A percentile compares a stretch with the other conserved stretches of the same genome.
Conservation (phyloP, 306 rosid species). For the Begonia masoniana region DNA sequence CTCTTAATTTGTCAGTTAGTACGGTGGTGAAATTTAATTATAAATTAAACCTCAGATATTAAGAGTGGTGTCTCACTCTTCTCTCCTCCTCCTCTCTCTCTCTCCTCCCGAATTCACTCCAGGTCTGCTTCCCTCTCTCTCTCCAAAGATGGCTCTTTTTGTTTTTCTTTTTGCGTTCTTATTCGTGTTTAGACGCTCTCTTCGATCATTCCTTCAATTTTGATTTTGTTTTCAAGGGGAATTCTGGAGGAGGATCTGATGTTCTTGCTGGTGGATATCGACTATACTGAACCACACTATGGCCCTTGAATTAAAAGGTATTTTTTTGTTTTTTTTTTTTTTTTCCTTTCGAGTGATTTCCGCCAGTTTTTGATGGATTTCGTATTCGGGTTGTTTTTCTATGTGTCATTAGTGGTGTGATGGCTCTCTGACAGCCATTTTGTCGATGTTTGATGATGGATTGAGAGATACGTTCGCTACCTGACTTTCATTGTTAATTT, state of each 20-base stretch:
- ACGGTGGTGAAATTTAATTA: no score
- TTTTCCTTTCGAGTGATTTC: no score
- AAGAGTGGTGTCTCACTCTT: no score
- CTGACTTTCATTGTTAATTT: conserved; percentile 11
- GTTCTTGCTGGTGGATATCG: conserved; percentile 76
- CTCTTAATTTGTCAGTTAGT: no score
- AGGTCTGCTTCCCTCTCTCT: background rate
- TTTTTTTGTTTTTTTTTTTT: background rate
- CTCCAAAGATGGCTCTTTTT: background rate
- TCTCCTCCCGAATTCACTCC: background rate
- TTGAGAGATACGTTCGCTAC: background rate
- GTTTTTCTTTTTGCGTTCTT: background rate
- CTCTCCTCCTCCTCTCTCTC: background rate
- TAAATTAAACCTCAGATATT: no score
- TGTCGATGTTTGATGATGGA: no score
- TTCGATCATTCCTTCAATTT: background rate
- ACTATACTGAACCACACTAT: conserved; percentile 58
- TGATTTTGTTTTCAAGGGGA: conserved; percentile 19
- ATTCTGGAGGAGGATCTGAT: conserved; percentile 59
- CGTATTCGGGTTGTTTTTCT: conserved; percentile 10
- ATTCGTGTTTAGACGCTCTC: background rate
- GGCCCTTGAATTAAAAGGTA: conserved; percentile 85
- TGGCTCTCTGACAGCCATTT: no score
- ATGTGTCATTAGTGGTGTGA: conserved; percentile 6
- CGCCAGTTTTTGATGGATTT: background rate